Conservation (phyloP, 2,329 filamentous ascomycete genomes). For the Falciphora oryzae region DNA sequence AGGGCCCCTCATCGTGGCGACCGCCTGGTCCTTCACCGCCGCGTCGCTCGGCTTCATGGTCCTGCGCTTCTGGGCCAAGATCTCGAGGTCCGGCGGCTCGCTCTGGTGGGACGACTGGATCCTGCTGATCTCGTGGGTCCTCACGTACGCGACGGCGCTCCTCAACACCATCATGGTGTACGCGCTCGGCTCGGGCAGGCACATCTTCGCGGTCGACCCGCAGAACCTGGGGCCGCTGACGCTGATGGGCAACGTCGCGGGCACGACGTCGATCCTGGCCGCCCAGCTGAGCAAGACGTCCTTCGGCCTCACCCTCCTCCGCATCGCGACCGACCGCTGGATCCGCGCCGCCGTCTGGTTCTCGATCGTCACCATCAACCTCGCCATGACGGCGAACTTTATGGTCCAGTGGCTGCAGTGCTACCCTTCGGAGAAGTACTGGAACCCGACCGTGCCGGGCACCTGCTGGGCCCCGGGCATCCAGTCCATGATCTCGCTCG, state of each 20-base stretch:
- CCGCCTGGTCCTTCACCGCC: slow-evolving; percentile 2
- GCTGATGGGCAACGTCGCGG: slow-evolving; percentile 10
- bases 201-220: slow-evolving; percentile 11
- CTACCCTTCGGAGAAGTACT: slow-evolving; percentile 14
- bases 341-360: slow-evolving; percentile 25
- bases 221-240: slow-evolving; percentile 9
- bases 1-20: neutral
- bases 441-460: slow-evolving; percentile 15
- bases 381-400: slow-evolving; percentile 16
- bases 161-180: slow-evolving; percentile 9
- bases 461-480: slow-evolving; percentile 16
- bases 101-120: slow-evolving; percentile 22
- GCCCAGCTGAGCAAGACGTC: slow-evolving; percentile 34
- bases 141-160: slow-evolving; percentile 7
- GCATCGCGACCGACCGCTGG: slow-evolving; percentile 21
- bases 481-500: slow-evolving; percentile 18
- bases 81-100: slow-evolving; percentile 10
- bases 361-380: slow-evolving; percentile 25
- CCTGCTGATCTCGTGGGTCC: slow-evolving; percentile 19
- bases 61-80: slow-evolving; percentile 10
- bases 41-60: neutral
- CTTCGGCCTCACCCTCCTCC: slow-evolving; percentile 29
- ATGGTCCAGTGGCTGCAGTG: slow-evolving; percentile 21
- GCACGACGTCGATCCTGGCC: slow-evolving; percentile 25
- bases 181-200: slow-evolving; percentile 9